Evolutionary conservation across 2,329 filamentous ascomycete species (phyloP).

Genomic region (Diaporthe velutina): DNA sequence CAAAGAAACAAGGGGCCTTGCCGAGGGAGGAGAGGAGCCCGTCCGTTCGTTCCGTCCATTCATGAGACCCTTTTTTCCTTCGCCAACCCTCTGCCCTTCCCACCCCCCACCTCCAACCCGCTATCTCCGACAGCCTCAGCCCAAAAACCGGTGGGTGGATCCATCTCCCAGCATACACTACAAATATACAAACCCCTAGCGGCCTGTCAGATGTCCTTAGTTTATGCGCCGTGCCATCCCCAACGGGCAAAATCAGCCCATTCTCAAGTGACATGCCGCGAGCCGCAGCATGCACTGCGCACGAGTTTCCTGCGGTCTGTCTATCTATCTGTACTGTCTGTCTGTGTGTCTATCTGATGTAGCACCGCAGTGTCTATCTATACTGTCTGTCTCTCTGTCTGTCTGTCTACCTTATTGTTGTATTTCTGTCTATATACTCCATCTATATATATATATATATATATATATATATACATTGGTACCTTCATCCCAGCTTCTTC

Average conservation of each 20-base stretch:
- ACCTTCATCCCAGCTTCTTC: neutral
- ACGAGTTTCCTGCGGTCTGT: constrained; percentile 10
- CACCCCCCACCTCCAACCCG: neutral
- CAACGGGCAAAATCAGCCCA: constrained; percentile 15
- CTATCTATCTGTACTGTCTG: neutral
- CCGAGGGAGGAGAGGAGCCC: neutral
- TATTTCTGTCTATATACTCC: neutral
- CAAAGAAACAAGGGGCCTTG: neutral
- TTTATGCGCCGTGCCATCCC: neutral
- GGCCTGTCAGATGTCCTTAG: neutral
- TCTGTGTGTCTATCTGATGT: neutral
- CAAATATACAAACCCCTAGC: too few relatives aligned
- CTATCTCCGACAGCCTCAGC: constrained; percentile 2
- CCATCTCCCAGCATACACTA: too few relatives aligned
- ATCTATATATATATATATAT: too few relatives aligned
- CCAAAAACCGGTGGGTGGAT: too few relatives aligned
- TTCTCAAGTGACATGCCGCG: constrained; percentile 6
- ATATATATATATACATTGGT: too few relatives aligned
- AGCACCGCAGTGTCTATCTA: too few relatives aligned
- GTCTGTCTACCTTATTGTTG: too few relatives aligned
- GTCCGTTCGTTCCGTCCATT: neutral
- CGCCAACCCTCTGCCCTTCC: neutral
- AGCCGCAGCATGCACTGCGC: constrained; percentile 10
- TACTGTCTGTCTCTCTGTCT: neutral
- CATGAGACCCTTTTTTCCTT: neutral